These are phyloP conservation scores for Orbilia blumenaviensis DNA, from an alignment of 2,329 filamentous ascomycete species.

Conservation along the genomic window DNA sequence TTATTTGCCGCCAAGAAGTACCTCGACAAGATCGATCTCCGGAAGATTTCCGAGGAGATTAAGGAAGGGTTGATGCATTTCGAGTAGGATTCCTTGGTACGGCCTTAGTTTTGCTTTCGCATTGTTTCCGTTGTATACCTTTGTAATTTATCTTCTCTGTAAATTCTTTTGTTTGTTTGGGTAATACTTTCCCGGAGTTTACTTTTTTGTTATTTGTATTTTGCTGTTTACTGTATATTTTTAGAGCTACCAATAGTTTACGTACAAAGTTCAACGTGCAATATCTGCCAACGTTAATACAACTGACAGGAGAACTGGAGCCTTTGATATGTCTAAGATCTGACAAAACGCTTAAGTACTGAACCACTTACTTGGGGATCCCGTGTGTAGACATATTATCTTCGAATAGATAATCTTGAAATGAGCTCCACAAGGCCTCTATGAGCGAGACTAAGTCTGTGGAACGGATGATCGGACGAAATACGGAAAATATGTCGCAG, in stretches of 20 bases:
- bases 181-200: not conserved
- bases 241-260: not conserved
- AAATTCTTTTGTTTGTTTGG: too few species aligned
- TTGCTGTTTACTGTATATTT: not conserved
- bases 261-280: too few species aligned
- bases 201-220: not conserved
- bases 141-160: too few species aligned
- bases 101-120: not conserved
- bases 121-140: not conserved
- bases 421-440: not conserved
- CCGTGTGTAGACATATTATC: too few species aligned
- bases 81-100: not conserved
- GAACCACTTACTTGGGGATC: too few species aligned
- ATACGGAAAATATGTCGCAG: constrained; percentile 34
- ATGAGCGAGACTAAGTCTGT: not conserved
- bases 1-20: constrained; percentile 65
- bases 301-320: too few species aligned
- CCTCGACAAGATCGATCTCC: constrained; percentile 61
- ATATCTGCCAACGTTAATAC: too few species aligned
- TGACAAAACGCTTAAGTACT: too few species aligned
- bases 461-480: constrained; percentile 3
- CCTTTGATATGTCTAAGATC: too few species aligned
- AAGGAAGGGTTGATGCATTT: constrained; percentile 28
- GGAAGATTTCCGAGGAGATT: constrained; percentile 59
- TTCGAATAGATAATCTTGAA: not conserved